phyloP scores from a whole-genome alignment of 257 asterid species.

The Solanum megistacrolobum region DNA sequence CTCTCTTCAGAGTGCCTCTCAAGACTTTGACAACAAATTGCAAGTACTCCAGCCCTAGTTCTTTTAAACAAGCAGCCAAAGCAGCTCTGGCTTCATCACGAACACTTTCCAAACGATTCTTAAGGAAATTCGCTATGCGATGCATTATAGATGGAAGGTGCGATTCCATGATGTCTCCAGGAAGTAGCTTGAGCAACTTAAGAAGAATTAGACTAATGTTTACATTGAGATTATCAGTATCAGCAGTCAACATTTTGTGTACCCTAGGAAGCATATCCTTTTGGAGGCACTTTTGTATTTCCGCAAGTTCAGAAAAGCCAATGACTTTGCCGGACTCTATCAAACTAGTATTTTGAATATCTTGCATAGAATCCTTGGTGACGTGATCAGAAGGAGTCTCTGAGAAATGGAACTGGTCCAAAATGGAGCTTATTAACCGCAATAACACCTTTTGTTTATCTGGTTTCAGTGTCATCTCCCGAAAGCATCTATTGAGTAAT shows the following conservation, averaged over 20 bases:
- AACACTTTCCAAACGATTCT: constrained; percentile 69
- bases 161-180: constrained; percentile 63
- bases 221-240: constrained; percentile 63
- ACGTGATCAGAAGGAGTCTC: constrained; percentile 27
- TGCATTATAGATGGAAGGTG: constrained; percentile 86
- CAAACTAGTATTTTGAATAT: constrained; percentile 29
- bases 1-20: constrained; percentile 68
- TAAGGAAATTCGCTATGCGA: constrained; percentile 77
- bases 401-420: constrained; percentile 66
- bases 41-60: constrained; percentile 77
- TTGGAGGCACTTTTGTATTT: constrained; percentile 42
- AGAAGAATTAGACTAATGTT: constrained; percentile 68
- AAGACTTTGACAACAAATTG: constrained; percentile 69
- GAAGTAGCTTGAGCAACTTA: constrained; percentile 78
- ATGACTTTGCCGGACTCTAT: constrained; percentile 10
- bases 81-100: constrained; percentile 94
- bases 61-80: constrained; percentile 75
- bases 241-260: constrained; percentile 57
- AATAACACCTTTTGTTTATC: constrained; percentile 63
- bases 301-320: constrained; percentile 15
- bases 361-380: constrained; percentile 24
- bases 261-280: constrained; percentile 62
- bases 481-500: constrained; percentile 63
- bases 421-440: constrained; percentile 65
- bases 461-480: constrained; percentile 50